Base-by-base conservation (phyloP, 805 yeast genomes). In the Pichia sporocuriosa region DNA sequence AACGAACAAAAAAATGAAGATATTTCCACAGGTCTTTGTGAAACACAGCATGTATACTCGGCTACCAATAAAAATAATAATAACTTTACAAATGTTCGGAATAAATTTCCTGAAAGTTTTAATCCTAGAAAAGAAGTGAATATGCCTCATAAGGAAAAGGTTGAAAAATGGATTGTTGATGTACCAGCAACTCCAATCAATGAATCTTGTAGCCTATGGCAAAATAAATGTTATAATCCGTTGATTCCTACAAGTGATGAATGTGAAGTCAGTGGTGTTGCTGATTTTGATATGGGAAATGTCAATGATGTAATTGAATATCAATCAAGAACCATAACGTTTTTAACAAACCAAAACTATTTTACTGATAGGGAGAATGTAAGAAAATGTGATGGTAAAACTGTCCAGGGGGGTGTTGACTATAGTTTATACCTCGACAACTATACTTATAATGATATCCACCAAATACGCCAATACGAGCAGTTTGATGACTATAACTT, bases 111-210 rank as follows among this genome's bases (percentile, higher is more conserved):
- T 1, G 46, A 63, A 1, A 52, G 54, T 12, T 81, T 83, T 54
- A 71, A 81, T 44, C 90, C 90, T 11, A 67, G 86, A 52, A 60
- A 61, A 24, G 77, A 78, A 3, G 62, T 71, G 8, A 79, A 77
- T 56, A 82, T 84, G 88, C 69, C 77, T 1, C 73, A 70, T 47
- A 65, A 61, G 36, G 90, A 84, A 52, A 84, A 83, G 52, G 84
- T 84, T 1, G 66, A 67, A 29, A 62, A 57, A 6, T 84, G 93
- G 93, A 70, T 84, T 27, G 62, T 63, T 4, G 66, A 68, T 23
- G 70, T 84, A 4, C 89, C 89, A 1, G 54, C 68, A 8, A 12
- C 28, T 3, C 67, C 61, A 38, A 54, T 62, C 0, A 47, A 58
- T 16, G 35, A 32, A 19, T 53, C 37, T 5, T 44, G 49, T 6